Base-by-base conservation (phyloP, 2,329 filamentous ascomycete genomes). In the Ascochyta pisi region DNA sequence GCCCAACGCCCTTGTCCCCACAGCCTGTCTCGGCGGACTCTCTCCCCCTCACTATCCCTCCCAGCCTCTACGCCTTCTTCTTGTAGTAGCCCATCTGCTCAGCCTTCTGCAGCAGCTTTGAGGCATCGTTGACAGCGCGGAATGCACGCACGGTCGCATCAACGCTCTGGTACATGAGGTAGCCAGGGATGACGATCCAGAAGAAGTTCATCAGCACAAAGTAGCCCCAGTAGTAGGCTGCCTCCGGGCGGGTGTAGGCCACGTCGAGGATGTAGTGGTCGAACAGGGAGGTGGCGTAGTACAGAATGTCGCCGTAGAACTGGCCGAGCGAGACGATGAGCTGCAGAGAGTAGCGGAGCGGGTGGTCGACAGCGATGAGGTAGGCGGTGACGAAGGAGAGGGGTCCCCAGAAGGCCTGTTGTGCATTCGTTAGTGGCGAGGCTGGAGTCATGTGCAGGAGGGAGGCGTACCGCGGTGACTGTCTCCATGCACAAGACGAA, bases 401-500 rank as follows among this genome's bases (percentile, higher is more conserved):
- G 3, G 86, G 86, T 4, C 86, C 86, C 86, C 86, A 88, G 64
- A 79, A 77, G 26, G 82, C 69, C 84, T 86, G 41, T 10, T n/a
- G 4, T 22, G 26, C 2, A 10, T 16, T 50, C 2, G 19, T 19
- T 9, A 35, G 34, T 12, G 23, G 7, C 16, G 24, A 1, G 12
- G n/a, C 13, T 12, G 33, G 7, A 3, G 33, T 16, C 5, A 2
- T n/a, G 33, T 7, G 4, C 5, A 35, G n/a, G 15, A 10, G 29
- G 4, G 29, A 22, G 19, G 76, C 86, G 68, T 77, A 93, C 89
- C 38, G 87, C 87, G 1, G 92, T 96, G 60, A 96, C 86, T 16
- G 84, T 86, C 81, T 96, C 92, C 75, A 96, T 88, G 73, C 90
- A 93, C n/a, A 96, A 80, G 65, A 95, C 92, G 67, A 96, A 92